phyloP scores from a whole-genome alignment of 78 protist species.

The slime mould (Dictyostelium discoideum) region DNA sequence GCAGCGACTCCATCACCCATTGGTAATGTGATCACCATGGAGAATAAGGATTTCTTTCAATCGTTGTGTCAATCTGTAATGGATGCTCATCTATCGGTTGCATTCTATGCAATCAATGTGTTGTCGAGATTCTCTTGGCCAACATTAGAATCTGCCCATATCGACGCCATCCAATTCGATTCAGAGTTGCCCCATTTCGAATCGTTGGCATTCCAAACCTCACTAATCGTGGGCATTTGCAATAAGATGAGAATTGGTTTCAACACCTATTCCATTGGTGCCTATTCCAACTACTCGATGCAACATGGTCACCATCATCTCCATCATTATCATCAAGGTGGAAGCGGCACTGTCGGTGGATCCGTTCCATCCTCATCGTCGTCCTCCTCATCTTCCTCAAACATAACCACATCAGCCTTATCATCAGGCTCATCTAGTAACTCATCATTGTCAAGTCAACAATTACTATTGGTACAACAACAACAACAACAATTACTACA shows the following conservation, averaged over 20 bases:
- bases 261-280: not conserved
- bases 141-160: conserved; percentile 38
- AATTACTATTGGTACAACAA: not conserved
- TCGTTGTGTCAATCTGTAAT: conserved; percentile 54
- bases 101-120: conserved; percentile 35
- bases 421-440: not conserved
- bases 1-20: not conserved
- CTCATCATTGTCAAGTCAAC: not conserved
- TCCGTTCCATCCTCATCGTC: not conserved
- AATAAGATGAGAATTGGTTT: conserved; percentile 46
- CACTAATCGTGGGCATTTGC: conserved; percentile 48
- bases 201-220: not conserved
- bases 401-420: not conserved
- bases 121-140: conserved; percentile 59
- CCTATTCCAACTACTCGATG: not conserved
- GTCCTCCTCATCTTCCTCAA: not conserved
- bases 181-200: conserved; percentile 62
- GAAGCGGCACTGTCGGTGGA: not conserved
- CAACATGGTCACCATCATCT: not conserved
- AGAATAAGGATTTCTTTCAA: conserved; percentile 75
- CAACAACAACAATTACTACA: not conserved
- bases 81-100: conserved; percentile 35
- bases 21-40: not conserved
- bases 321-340: not conserved
- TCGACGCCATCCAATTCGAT: conserved; percentile 40